Percentiles rank a stretch among this genome's conserved stretches.
phyloP scores from a whole-genome alignment of 495 filamentous ascomycete species.

The Penicillium samsonianum region DNA sequence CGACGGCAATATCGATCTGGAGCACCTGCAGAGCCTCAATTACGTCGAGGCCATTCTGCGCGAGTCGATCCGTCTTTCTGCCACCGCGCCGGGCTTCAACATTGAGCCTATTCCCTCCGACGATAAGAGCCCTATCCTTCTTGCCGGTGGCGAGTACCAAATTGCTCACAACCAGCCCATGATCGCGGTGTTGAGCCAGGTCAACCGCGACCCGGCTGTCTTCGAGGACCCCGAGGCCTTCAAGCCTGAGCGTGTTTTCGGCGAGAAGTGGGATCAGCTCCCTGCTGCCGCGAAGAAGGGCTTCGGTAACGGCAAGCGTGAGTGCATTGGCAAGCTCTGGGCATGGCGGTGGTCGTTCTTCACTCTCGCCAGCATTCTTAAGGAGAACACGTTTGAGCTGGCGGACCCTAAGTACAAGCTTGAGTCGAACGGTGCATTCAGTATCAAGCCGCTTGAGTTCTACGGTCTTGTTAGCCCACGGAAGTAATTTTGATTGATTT shows the following conservation, averaged over 20 bases:
- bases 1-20: conserved; percentile 34
- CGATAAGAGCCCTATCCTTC: conserved; percentile 48
- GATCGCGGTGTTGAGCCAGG: conserved; percentile 60
- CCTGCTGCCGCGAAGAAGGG: conserved; percentile 63
- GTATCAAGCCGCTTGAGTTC: conserved; percentile 37
- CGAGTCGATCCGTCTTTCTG: conserved; percentile 69
- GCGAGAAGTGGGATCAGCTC: conserved; percentile 60
- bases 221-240: conserved; percentile 67
- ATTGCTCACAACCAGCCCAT: conserved; percentile 61
- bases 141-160: conserved; percentile 68
- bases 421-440: conserved; percentile 43
- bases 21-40: conserved; percentile 64
- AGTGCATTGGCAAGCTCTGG: conserved; percentile 66
- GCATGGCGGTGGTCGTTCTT: conserved; percentile 61
- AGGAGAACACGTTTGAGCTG: conserved; percentile 46
- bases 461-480: conserved; percentile 43
- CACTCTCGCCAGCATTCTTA: conserved; percentile 42
- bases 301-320: conserved; percentile 71
- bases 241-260: conserved; percentile 68
- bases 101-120: conserved; percentile 54
- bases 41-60: conserved; percentile 69
- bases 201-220: conserved; percentile 70
- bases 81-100: conserved; percentile 67
- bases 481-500: conserved; percentile 12
- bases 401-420: conserved; percentile 45